Percentiles rank a stretch among this genome's conserved stretches.
Conservation (phyloP, 345 rosid genomes). For the Aegle marmelos region DNA sequence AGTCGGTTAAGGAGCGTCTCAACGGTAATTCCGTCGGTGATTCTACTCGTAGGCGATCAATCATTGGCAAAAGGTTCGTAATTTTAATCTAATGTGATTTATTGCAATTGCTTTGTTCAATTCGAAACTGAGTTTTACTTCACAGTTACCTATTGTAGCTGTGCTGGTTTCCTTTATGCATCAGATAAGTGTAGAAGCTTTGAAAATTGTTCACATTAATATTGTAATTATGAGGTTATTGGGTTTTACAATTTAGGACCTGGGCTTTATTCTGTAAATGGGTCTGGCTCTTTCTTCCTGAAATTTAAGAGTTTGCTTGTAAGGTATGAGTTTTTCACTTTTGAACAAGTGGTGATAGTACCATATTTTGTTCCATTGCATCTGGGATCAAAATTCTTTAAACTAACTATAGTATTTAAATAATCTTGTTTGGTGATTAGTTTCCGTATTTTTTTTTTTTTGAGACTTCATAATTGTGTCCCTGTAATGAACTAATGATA, state of each 20-base stretch:
- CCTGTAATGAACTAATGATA: neutral
- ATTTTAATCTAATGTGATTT: neutral
- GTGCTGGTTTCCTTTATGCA: neutral
- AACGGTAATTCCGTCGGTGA: constrained; percentile 53
- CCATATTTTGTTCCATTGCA: neutral
- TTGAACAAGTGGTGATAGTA: neutral
- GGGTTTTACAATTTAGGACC: neutral
- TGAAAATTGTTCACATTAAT: neutral
- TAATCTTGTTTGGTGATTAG: neutral
- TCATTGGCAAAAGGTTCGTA: constrained; percentile 80
- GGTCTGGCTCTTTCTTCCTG: neutral
- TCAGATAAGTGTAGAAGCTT: neutral
- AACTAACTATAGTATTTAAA: neutral
- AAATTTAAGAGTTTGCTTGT: neutral
- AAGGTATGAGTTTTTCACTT: neutral
- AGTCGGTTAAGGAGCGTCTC: constrained; percentile 73
- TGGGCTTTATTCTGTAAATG: neutral
- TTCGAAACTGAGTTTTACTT: neutral
- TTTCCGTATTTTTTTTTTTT: neutral
- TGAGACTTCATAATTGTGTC: neutral
- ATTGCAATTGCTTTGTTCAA: neutral
- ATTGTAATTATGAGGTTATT: neutral
- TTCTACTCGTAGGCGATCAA: constrained; percentile 49
- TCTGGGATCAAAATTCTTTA: neutral
- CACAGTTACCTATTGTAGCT: neutral